Percentiles rank a stretch among this genome's conserved stretches.
These are phyloP conservation scores for Fusarium sterilihyphosum DNA, from an alignment of 2,329 filamentous ascomycete species.

Conservation along the genomic window DNA sequence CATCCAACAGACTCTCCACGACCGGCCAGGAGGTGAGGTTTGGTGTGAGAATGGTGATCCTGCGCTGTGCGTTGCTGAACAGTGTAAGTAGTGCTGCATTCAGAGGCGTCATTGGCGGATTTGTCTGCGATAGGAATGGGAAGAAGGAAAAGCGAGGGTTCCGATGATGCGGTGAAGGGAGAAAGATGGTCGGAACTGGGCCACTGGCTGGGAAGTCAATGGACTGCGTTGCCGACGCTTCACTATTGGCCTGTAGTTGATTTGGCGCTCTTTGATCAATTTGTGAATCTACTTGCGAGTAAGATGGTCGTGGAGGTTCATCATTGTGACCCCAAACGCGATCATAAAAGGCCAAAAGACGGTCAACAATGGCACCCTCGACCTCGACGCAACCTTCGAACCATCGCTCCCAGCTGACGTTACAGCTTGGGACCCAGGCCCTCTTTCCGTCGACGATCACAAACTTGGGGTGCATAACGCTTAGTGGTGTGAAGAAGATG, in stretches of 20 bases:
- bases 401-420: conserved; percentile 90
- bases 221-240: conserved; percentile 45
- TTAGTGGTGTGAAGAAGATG: conserved; percentile 81
- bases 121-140: conserved; percentile 60
- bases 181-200: conserved; percentile 66
- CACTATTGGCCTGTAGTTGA: neutral
- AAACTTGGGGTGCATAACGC: conserved; percentile 90
- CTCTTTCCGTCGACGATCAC: conserved; percentile 74
- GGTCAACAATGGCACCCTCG: conserved; percentile 67
- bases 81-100: conserved; percentile 72
- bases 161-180: conserved; percentile 78
- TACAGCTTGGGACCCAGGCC: conserved; percentile 81
- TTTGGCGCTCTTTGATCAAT: neutral
- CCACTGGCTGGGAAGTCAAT: conserved; percentile 36
- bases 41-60: conserved; percentile 78
- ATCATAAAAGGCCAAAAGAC: conserved; percentile 74
- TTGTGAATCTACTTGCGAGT: neutral
- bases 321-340: conserved; percentile 68
- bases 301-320: conserved; percentile 8
- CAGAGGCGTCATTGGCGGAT: conserved; percentile 71
- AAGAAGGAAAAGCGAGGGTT: conserved; percentile 72
- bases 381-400: conserved; percentile 80
- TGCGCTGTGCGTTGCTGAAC: conserved; percentile 64
- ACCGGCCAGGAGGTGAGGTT: conserved; percentile 78
- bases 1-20: conserved; percentile 67